phyloP scores from a whole-genome alignment of 148 eudicot genomes.

The Polygonum aviculare region DNA sequence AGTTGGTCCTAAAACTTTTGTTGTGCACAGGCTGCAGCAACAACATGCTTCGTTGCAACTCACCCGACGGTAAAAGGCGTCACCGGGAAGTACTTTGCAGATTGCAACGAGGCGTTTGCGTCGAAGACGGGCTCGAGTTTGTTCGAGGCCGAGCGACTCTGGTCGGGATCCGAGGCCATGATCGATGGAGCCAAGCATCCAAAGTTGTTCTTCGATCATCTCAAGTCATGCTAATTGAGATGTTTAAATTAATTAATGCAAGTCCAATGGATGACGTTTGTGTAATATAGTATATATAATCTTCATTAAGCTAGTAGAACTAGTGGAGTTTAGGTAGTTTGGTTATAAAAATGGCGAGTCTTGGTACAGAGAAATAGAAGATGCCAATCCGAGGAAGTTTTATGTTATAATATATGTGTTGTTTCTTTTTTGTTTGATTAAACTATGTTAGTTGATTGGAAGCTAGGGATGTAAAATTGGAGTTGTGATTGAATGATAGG shows the following conservation, averaged over 20 bases:
- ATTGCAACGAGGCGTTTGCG: conserved; percentile 61
- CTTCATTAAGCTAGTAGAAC: neutral
- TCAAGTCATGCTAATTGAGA: neutral
- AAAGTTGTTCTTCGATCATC: neutral
- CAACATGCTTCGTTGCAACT: conserved; percentile 77
- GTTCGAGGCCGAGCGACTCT: conserved; percentile 45
- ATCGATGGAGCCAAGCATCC: conserved; percentile 4
- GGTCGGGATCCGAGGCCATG: conserved; percentile 64
- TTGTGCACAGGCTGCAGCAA: conserved; percentile 64
- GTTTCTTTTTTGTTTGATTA: neutral
- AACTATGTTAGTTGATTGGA: neutral
- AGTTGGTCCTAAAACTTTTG: neutral
- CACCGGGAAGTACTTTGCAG: conserved; percentile 67
- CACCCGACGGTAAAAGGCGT: conserved; percentile 32
- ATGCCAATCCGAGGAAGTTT: neutral
- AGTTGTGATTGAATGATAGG: neutral
- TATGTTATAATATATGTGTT: no score
- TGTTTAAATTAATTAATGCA: neutral
- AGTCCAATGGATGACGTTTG: neutral
- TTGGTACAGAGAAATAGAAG: neutral
- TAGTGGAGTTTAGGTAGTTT: conserved; percentile 8
- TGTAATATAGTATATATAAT: neutral
- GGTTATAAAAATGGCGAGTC: neutral
- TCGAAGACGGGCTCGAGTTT: conserved; percentile 56
- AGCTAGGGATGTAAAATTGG: neutral